Evolutionary conservation across 139 green algal species (phyloP).

Genomic region (Chlorella sp.): DNA sequence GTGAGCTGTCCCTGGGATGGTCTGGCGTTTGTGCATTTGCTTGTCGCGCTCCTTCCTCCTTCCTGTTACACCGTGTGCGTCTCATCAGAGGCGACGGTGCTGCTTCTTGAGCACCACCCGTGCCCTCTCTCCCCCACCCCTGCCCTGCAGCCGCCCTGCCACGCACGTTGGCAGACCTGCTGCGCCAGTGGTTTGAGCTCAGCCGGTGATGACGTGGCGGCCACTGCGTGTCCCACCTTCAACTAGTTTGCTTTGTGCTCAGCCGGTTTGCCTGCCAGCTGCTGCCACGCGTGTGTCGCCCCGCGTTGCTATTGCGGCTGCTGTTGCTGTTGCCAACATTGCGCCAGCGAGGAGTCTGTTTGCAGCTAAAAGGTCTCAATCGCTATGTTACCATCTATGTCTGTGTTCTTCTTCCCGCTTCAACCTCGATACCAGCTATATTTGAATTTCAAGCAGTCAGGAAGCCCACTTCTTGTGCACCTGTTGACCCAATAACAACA

Average conservation of each 20-base stretch:
- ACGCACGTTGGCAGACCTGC: constrained; percentile 85
- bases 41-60: no score
- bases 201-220: background rate
- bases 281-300: no score
- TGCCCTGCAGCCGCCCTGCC: constrained; percentile 73
- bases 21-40: background rate
- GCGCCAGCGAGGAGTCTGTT: no score
- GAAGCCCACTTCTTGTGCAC: no score
- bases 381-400: background rate
- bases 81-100: no score
- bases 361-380: background rate
- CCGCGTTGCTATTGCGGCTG: no score
- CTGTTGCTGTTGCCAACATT: no score
- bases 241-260: no score
- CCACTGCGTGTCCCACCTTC: no score
- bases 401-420: background rate
- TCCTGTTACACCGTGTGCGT: no score
- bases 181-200: constrained; percentile 97
- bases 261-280: no score
- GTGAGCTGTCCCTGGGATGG: background rate
- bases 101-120: background rate
- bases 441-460: background rate
- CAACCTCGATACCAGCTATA: background rate
- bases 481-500: no score
- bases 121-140: background rate